Evolutionary conservation across 805 yeast genomes (phyloP).

Genomic region (Kuraishia ogatae): DNA sequence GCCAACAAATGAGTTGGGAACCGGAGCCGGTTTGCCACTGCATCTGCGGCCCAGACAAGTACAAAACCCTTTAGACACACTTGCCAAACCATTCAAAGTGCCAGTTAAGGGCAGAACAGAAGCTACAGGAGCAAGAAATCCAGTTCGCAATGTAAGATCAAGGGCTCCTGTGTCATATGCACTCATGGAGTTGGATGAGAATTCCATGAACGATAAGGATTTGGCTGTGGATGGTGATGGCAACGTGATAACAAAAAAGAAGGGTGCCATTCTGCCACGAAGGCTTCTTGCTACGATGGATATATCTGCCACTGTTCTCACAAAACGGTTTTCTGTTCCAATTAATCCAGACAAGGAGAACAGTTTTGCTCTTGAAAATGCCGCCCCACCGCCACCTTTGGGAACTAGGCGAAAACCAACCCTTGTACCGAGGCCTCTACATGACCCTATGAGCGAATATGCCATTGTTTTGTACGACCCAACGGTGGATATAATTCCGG

Average conservation of each 20-base stretch:
- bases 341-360: slow-evolving; percentile 32
- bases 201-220: slow-evolving; percentile 25
- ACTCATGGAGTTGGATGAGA: slow-evolving; percentile 21
- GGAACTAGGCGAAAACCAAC: slow-evolving; percentile 69
- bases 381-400: slow-evolving; percentile 66
- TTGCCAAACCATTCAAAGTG: slow-evolving; percentile 62
- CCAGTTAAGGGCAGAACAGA: slow-evolving; percentile 36
- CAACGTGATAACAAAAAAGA: slow-evolving; percentile 21
- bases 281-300: slow-evolving; percentile 34
- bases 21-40: slow-evolving; percentile 61
- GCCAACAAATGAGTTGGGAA: slow-evolving; percentile 45
- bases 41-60: slow-evolving; percentile 45
- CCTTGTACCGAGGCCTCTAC: slow-evolving; percentile 84
- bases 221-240: slow-evolving; percentile 21
- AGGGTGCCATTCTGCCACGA: slow-evolving; percentile 56
- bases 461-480: slow-evolving; percentile 96
- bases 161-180: slow-evolving; percentile 32
- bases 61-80: slow-evolving; percentile 39
- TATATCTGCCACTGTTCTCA: slow-evolving; percentile 30
- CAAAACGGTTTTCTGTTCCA: slow-evolving; percentile 54
- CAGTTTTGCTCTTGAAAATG: slow-evolving; percentile 15
- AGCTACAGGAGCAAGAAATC: slow-evolving; percentile 11
- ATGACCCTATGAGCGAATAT: slow-evolving; percentile 88
- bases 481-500: slow-evolving; percentile 58
- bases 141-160: slow-evolving; percentile 17